These are phyloP conservation scores for Paraconiothyrium sp. DNA, from an alignment of 2,329 filamentous ascomycete genomes.

Conservation along the genomic window DNA sequence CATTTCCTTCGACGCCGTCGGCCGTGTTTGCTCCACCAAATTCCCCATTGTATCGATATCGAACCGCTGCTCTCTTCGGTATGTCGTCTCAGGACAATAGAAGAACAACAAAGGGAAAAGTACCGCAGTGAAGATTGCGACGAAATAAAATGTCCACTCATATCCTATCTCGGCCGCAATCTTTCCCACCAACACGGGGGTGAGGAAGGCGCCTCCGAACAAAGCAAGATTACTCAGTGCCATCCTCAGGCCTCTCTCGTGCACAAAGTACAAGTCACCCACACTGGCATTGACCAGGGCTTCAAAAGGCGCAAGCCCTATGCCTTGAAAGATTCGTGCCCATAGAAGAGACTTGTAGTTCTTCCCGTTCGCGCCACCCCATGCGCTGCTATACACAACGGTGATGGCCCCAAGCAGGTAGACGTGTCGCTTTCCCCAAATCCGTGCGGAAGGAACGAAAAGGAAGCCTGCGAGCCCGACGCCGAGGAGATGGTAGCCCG, in stretches of 20 bases:
- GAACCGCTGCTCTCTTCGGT: slow-evolving; percentile 69
- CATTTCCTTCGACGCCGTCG: slow-evolving; percentile 12
- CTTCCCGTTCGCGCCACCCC: slow-evolving; percentile 75
- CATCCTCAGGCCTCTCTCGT: slow-evolving; percentile 87
- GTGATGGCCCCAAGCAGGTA: slow-evolving; percentile 82
- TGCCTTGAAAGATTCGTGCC: slow-evolving; percentile 84
- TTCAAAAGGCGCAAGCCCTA: slow-evolving; percentile 89
- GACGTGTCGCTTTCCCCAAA: slow-evolving; percentile 92
- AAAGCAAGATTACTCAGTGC: slow-evolving; percentile 77
- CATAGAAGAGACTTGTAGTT: slow-evolving; percentile 78
- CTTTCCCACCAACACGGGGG: slow-evolving; percentile 89
- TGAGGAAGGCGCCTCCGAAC: slow-evolving; percentile 77
- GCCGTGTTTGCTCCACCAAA: slow-evolving; percentile 25
- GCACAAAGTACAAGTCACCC: slow-evolving; percentile 90
- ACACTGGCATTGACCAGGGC: slow-evolving; percentile 88
- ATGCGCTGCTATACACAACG: slow-evolving; percentile 76
- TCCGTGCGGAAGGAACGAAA: slow-evolving; percentile 85
- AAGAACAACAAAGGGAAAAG: slow-evolving; percentile 78
- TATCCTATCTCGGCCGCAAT: slow-evolving; percentile 81
- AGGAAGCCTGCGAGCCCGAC: slow-evolving; percentile 83
- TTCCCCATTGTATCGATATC: slow-evolving; percentile 71
- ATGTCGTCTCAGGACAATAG: slow-evolving; percentile 87
- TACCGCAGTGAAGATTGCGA: slow-evolving; percentile 81
- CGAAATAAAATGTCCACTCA: slow-evolving; percentile 88
- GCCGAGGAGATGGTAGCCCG: slow-evolving; percentile 86